Percentiles rank a stretch among this genome's conserved stretches.
Evolutionary conservation across 2,329 filamentous ascomycete species (phyloP).

Genomic region (Aspergillus ustus): DNA sequence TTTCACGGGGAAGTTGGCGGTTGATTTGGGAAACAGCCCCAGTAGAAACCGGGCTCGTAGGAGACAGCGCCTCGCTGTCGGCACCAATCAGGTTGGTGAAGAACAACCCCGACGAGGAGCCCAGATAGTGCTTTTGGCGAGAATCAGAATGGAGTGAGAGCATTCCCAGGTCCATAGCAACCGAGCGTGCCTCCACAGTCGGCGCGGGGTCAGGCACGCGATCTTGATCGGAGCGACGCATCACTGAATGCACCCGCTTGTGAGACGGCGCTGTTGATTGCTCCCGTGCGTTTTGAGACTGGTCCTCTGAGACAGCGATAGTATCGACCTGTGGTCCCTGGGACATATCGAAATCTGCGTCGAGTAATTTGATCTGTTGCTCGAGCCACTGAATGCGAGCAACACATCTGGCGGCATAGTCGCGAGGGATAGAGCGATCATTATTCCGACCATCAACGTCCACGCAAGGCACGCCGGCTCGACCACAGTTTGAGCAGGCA

Average conservation of each 20-base stretch:
- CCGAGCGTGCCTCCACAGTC: slow-evolving; percentile 32
- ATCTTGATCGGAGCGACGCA: slow-evolving; percentile 22
- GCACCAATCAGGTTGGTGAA: slow-evolving; percentile 36
- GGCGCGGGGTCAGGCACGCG: slow-evolving; percentile 9
- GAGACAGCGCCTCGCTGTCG: slow-evolving; percentile 10
- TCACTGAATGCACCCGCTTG: slow-evolving; percentile 25
- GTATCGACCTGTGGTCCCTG: slow-evolving; percentile 34
- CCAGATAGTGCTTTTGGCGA: slow-evolving; percentile 44
- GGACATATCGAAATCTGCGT: slow-evolving; percentile 37
- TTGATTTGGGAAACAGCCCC: neutral
- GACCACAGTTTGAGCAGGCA: slow-evolving; percentile 44
- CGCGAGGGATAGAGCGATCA: slow-evolving; percentile 39
- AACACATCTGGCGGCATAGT: slow-evolving; percentile 35
- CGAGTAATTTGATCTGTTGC: slow-evolving; percentile 31
- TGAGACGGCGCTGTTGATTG: neutral
- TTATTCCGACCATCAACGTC: slow-evolving; percentile 46
- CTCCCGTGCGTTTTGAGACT: neutral
- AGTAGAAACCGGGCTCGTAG: neutral
- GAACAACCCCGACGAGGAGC: slow-evolving; percentile 43
- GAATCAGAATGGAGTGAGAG: slow-evolving; percentile 46
- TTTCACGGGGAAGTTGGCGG: neutral
- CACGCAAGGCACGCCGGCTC: slow-evolving; percentile 40
- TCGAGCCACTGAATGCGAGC: slow-evolving; percentile 43
- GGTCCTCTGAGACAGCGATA: neutral
- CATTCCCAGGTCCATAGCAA: slow-evolving; percentile 43